Evolutionary conservation across 2,329 filamentous ascomycete species (phyloP).

Genomic region (Myriangium duriaei): DNA sequence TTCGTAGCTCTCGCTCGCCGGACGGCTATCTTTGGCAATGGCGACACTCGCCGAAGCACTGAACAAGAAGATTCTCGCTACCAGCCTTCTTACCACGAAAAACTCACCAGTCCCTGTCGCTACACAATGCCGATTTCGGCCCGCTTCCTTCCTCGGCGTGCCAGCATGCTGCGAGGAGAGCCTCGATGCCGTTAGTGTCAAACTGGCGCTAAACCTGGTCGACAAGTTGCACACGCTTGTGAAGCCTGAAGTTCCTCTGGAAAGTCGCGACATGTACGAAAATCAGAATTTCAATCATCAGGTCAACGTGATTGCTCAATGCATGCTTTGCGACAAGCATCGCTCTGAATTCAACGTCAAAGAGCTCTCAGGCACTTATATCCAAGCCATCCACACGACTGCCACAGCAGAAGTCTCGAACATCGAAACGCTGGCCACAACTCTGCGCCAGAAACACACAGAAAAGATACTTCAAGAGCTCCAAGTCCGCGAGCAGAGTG

Average conservation of each 20-base stretch:
- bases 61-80: constrained; percentile 5
- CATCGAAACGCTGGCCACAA: no score
- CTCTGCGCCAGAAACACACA: no score
- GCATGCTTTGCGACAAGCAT: constrained; percentile 4
- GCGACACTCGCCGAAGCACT: not conserved
- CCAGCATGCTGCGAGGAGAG: not conserved
- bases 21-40: no score
- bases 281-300: not conserved
- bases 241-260: not conserved
- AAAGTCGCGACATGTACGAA: not conserved
- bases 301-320: not conserved
- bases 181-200: not conserved
- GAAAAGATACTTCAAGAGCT: no score
- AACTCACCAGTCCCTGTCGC: not conserved
- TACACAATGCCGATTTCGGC: not conserved
- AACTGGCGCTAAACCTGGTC: constrained; percentile 1
- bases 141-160: not conserved
- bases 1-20: no score
- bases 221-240: constrained; percentile 1
- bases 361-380: not conserved
- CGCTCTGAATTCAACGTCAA: not conserved
- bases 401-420: no score
- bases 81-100: constrained; percentile 1
- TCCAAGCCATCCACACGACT: not conserved
- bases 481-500: no score